These are phyloP conservation scores for Abortiporus biennis DNA, from an alignment of 1,284 basidiomycete species.

Conservation along the genomic window DNA sequence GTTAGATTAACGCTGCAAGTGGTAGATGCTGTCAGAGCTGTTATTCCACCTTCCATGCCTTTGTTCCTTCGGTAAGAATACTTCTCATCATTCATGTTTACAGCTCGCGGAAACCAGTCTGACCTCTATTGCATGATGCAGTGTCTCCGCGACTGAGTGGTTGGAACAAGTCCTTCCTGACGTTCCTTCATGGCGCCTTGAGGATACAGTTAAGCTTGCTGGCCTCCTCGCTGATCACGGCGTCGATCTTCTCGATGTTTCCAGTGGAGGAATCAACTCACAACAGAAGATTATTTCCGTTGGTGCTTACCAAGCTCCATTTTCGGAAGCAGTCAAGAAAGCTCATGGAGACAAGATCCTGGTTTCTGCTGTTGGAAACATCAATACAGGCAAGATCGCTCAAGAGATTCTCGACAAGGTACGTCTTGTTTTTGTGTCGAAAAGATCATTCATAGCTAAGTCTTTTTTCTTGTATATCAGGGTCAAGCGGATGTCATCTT, in stretches of 20 bases:
- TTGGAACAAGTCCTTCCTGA: constrained; percentile 39
- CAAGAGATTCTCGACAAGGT: constrained; percentile 50
- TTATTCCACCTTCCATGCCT: constrained; percentile 54
- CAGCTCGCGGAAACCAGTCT: constrained; percentile 5
- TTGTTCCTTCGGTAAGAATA: constrained; percentile 58
- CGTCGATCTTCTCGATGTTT: constrained; percentile 50
- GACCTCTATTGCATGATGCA: constrained; percentile 31
- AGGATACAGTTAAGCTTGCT: constrained; percentile 45
- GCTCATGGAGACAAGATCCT: constrained; percentile 33
- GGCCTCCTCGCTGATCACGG: constrained; percentile 41
- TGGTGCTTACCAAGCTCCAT: constrained; percentile 43
- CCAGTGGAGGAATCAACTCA: constrained; percentile 37
- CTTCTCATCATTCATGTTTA: neutral
- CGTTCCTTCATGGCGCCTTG: constrained; percentile 42
- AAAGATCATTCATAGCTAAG: neutral
- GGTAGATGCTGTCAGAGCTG: constrained; percentile 37
- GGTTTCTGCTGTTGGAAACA: constrained; percentile 57
- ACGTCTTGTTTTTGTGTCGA: neutral
- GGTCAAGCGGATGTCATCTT: constrained; percentile 35
- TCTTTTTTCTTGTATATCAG: constrained; percentile 17
- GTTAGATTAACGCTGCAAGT: constrained; percentile 41
- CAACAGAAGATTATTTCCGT: constrained; percentile 24
- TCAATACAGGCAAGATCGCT: constrained; percentile 51
- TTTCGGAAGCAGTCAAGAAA: constrained; percentile 46
- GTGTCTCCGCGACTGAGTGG: constrained; percentile 50